Percentiles rank a stretch among this genome's conserved stretches.
These are phyloP conservation scores for Cladorrhinum samala DNA, from an alignment of 495 filamentous ascomycete genomes.

Conservation along the genomic window DNA sequence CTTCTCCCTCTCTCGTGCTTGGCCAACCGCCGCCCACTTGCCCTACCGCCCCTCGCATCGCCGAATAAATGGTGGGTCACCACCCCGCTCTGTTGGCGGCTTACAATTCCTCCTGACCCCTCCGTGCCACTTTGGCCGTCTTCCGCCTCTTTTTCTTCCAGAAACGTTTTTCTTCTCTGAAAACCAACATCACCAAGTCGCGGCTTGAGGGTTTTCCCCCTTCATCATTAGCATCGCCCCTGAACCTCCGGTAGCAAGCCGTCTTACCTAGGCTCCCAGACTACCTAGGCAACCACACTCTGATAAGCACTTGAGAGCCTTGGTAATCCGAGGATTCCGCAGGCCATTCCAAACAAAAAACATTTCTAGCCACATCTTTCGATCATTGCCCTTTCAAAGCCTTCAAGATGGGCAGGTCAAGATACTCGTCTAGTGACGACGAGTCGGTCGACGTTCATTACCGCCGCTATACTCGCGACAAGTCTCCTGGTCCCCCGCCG, in stretches of 20 bases:
- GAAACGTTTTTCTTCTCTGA: neutral
- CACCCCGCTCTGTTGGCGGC: constrained; percentile 27
- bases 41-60: constrained; percentile 10
- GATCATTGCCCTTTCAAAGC: neutral
- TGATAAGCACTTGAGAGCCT: neutral
- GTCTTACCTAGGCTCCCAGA: neutral
- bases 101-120: constrained; percentile 31
- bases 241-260: too few species aligned
- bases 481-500: constrained; percentile 15
- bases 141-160: constrained; percentile 4
- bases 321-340: too few species aligned
- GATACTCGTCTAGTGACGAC: constrained; percentile 24
- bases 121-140: constrained; percentile 13
- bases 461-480: constrained; percentile 25
- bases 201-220: neutral
- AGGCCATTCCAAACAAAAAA: too few species aligned
- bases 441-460: constrained; percentile 41
- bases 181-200: neutral
- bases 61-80: constrained; percentile 33
- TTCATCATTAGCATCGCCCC: neutral
- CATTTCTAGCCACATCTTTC: too few species aligned
- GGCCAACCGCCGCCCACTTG: constrained; percentile 5
- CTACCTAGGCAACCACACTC: neutral
- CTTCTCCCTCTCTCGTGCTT: constrained; percentile 5
- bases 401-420: constrained; percentile 18